phyloP scores from a whole-genome alignment of 306 rosid species.

The Pterocarpus macrocarpus region DNA sequence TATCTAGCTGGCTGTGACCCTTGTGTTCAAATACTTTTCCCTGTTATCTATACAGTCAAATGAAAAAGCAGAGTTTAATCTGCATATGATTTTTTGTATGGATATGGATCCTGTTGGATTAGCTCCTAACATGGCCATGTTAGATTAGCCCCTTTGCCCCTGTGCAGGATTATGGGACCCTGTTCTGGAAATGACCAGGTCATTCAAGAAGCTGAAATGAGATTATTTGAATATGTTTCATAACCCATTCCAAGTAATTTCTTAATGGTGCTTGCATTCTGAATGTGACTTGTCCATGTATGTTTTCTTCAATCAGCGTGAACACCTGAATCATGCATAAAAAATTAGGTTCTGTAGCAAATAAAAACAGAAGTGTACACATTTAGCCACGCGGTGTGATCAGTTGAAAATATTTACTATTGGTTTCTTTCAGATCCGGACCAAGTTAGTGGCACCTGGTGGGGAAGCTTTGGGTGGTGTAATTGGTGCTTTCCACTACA shows the following conservation, averaged over 20 bases:
- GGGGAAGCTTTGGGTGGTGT: constrained; percentile 97
- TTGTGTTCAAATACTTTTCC: neutral
- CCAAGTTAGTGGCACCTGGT: constrained; percentile 94
- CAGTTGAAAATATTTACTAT: constrained; percentile 35
- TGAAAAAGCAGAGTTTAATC: neutral
- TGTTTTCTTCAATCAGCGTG: constrained; percentile 29
- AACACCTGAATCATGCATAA: constrained; percentile 33
- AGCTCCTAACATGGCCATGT: neutral
- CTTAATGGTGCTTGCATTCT: constrained; percentile 12
- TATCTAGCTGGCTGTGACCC: constrained; percentile 3
- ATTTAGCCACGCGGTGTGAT: constrained; percentile 31
- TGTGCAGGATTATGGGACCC: constrained; percentile 10
- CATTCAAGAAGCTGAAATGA: constrained; percentile 37
- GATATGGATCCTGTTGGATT: constrained; percentile 16
- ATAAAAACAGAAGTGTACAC: constrained; percentile 15
- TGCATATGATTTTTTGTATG: constrained; percentile 26
- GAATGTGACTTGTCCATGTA: constrained; percentile 5
- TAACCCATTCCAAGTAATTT: constrained; percentile 31
- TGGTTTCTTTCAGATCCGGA: constrained; percentile 75
- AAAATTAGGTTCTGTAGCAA: constrained; percentile 17
- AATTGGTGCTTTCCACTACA: constrained; percentile 82
- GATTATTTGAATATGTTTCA: constrained; percentile 10
- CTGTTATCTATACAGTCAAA: neutral
- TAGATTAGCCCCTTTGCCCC: constrained; percentile 2
- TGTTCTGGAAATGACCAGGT: constrained; percentile 17